Evolutionary conservation across 2,329 filamentous ascomycete species (phyloP).

Genomic region (Hypoxylon sp.): DNA sequence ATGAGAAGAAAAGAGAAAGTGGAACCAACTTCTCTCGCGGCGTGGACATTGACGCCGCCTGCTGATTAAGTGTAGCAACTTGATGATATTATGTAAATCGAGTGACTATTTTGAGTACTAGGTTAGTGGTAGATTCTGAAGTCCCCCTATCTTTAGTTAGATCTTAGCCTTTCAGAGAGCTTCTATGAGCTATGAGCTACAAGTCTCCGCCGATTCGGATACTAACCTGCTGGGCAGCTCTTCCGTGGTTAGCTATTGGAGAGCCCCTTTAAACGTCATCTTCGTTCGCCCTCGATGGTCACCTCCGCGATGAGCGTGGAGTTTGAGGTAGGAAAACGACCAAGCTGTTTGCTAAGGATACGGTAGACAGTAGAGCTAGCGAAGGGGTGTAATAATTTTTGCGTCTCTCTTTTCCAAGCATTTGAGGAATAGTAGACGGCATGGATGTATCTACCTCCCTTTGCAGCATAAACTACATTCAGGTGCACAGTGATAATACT

Average conservation of each 20-base stretch:
- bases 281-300: neutral
- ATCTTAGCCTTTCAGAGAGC: neutral
- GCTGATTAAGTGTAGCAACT: constrained; percentile 10
- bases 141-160: constrained; percentile 1
- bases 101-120: neutral
- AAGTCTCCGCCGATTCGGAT: neutral
- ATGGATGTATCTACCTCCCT: neutral
- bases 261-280: neutral
- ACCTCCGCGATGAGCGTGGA: neutral
- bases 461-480: constrained; percentile 7
- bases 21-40: constrained; percentile 7
- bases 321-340: neutral
- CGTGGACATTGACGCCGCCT: neutral
- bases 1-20: constrained; percentile 3
- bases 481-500: neutral
- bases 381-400: neutral
- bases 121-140: neutral
- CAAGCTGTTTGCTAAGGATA: no score
- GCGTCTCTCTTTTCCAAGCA: neutral
- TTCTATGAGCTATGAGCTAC: neutral
- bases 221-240: constrained; percentile 1
- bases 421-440: constrained; percentile 1
- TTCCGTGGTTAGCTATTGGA: neutral
- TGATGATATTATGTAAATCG: constrained; percentile 7
- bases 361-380: no score